These are phyloP conservation scores for Colletotrichum musicola DNA, from an alignment of 2,329 filamentous ascomycete species.

Conservation along the genomic window DNA sequence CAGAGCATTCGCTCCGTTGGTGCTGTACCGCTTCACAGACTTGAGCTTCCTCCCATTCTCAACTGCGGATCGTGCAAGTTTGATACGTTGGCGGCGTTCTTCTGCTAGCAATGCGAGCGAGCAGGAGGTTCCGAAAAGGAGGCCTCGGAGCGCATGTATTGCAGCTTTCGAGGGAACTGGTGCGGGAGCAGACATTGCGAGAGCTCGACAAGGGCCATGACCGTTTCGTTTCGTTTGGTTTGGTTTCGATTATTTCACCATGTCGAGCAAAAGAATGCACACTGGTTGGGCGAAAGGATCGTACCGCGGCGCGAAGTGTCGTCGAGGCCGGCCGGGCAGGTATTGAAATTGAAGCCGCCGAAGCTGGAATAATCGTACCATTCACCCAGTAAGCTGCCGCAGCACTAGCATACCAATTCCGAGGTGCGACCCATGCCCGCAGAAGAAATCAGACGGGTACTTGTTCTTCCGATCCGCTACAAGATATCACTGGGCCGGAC, in stretches of 20 bases:
- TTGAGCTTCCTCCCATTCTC: constrained; percentile 67
- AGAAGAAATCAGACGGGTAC: background rate
- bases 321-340: constrained; percentile 2
- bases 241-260: constrained; percentile 19
- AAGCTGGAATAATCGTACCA: constrained; percentile 31
- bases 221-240: constrained; percentile 16
- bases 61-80: constrained; percentile 62
- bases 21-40: constrained; percentile 50
- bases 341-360: constrained; percentile 15
- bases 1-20: constrained; percentile 30
- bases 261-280: constrained; percentile 2
- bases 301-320: constrained; percentile 7
- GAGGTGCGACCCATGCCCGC: background rate
- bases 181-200: constrained; percentile 58
- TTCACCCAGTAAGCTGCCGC: background rate
- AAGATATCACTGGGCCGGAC: no score
- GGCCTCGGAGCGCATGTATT: constrained; percentile 66
- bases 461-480: constrained; percentile 1
- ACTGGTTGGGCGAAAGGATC: constrained; percentile 1
- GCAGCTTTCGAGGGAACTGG: constrained; percentile 68
- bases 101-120: constrained; percentile 68
- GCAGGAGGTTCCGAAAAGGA: constrained; percentile 69
- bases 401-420: no score
- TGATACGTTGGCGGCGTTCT: constrained; percentile 68
- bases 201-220: constrained; percentile 37